Evolutionary conservation across 2,329 filamentous ascomycete genomes (phyloP), one percentile per base, ranked within the genome.

Genomic region (Ceratocystis ficicola): DNA sequence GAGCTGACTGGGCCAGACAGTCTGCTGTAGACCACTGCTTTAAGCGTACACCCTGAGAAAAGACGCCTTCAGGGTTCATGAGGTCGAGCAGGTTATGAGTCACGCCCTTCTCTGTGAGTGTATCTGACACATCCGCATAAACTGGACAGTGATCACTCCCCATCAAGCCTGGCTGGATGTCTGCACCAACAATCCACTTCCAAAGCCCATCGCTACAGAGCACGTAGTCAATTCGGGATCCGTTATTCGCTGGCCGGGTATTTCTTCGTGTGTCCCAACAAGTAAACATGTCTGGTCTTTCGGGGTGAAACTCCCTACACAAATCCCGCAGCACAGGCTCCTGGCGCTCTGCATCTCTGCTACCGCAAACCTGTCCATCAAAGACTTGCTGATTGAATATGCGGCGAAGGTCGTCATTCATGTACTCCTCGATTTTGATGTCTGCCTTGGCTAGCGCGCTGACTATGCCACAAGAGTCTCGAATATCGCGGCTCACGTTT

Each of bases 101-200:
- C 0, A 77, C 81, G 15, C 79, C 74, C 5, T 81, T 70, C 0
- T 72, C 71, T 1, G 96, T 82, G 1, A 72, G 77, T 44, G 92
- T 84, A 20, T 86, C 63, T n/a, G 20, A 84, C 28, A 95, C 78
- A 1, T 82, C 80, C 0, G 86, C 90, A 73, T 88, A 97, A 0
- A 97, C 93, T 0, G 94, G 94, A 71, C 94, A 99, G 74, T 99
- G 94, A 72, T 99, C 94, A 1, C 93, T 97, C 0, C 94, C 94
- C 81, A 95, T 87, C 25, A 97, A 77, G 0, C 92, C 92, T 75
- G 96, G 90, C 73, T 97, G 94, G 41, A 97, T 97, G 71, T 96
- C 86, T 5, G 90, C 84, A 55, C 86, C 83, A 30, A 77, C 79
- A 71, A 96, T 88, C 90, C 92, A 96, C 63, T 82, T 77, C 71